phyloP scores from a whole-genome alignment of 257 asterid genomes.

The Leptodermis oblonga region DNA sequence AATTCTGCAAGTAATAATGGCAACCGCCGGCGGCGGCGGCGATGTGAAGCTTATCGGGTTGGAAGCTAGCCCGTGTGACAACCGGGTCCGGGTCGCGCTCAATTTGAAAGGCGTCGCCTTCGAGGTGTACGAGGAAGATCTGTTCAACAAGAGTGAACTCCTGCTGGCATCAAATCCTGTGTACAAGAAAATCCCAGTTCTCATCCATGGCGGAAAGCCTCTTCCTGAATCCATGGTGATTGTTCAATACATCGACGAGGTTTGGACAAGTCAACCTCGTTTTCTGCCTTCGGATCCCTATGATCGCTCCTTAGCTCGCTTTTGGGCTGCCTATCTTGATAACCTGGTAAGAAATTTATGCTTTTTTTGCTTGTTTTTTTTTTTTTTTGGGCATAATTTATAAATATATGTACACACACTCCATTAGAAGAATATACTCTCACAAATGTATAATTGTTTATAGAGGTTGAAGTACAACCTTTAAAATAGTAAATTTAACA shows the following conservation, averaged over 20 bases:
- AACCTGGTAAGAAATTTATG: constrained; percentile 19
- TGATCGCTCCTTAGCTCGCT: constrained; percentile 30
- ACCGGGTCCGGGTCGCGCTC: constrained; percentile 33
- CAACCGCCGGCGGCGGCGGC: background rate
- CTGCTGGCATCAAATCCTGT: constrained; percentile 33
- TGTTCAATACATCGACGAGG: constrained; percentile 33
- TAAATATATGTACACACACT: no score
- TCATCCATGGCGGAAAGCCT: constrained; percentile 25
- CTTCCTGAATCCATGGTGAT: constrained; percentile 35
- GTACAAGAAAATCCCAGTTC: constrained; percentile 31
- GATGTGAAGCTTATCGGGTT: background rate
- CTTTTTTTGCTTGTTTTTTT: no score
- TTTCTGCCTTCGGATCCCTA: constrained; percentile 37
- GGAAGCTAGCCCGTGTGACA: constrained; percentile 23
- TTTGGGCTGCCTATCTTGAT: constrained; percentile 40
- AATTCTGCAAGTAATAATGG: no score
- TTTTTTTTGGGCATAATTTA: no score
- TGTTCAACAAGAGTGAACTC: constrained; percentile 25
- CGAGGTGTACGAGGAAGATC: constrained; percentile 23
- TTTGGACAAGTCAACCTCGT: constrained; percentile 20
- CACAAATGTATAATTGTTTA: no score
- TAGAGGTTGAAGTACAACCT: no score
- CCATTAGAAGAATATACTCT: no score
- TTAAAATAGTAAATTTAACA: no score
- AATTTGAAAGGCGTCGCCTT: constrained; percentile 28